These are phyloP conservation scores for Paraphaeosphaeria minitans DNA, from an alignment of 2,329 filamentous ascomycete species.

Conservation along the genomic window DNA sequence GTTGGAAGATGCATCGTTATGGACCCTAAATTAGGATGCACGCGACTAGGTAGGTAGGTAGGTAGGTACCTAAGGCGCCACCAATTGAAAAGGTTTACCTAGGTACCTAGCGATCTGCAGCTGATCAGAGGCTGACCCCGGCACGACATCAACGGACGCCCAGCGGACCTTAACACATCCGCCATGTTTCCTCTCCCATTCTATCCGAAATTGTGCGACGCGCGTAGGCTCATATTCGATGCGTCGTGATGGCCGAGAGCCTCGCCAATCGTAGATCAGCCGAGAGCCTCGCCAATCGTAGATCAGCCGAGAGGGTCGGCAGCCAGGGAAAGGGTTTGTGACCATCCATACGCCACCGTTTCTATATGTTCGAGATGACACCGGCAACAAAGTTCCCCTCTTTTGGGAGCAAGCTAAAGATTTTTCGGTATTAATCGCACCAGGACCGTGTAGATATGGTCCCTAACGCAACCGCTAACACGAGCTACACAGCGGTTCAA, in stretches of 20 bases:
- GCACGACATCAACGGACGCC: not conserved
- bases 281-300: not conserved
- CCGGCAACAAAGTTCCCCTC: conserved; percentile 7
- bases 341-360: not conserved
- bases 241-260: conserved; percentile 4
- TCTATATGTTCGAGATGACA: conserved; percentile 13
- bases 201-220: not conserved
- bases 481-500: conserved; percentile 8
- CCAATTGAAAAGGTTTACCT: not conserved
- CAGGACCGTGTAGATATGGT: not conserved
- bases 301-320: conserved; percentile 3
- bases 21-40: not conserved
- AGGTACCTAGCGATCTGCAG: conserved; percentile 10
- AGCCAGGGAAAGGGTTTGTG: not conserved
- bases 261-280: conserved; percentile 5
- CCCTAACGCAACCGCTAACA: not conserved
- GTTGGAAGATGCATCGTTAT: too few species aligned
- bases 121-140: conserved; percentile 8
- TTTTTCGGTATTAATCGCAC: conserved; percentile 10
- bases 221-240: not conserved
- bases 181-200: not conserved
- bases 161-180: not conserved
- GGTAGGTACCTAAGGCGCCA: too few species aligned
- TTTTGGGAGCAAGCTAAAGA: conserved; percentile 8
- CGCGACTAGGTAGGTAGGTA: too few species aligned